phyloP scores from a whole-genome alignment of 768 basidiomycete species.

The Suillus subalutaceus region DNA sequence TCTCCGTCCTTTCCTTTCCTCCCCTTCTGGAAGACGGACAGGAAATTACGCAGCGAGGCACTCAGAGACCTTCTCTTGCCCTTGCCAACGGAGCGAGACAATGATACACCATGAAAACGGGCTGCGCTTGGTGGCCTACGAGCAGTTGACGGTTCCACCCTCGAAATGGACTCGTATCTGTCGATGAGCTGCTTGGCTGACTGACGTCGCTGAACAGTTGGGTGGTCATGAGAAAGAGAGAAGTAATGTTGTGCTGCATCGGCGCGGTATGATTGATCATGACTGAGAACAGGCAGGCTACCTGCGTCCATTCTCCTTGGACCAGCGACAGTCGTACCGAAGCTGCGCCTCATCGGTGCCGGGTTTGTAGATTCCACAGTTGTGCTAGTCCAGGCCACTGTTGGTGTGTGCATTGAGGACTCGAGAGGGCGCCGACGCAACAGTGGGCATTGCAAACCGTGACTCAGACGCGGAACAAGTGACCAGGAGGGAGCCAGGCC shows the following conservation, averaged over 20 bases:
- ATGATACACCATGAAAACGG: constrained; percentile 19
- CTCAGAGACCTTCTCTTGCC: constrained; percentile 56
- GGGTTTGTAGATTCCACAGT: background rate
- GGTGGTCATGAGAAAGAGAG: constrained; percentile 8
- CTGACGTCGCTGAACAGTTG: constrained; percentile 28
- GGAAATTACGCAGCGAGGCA: constrained; percentile 63
- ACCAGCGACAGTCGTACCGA: background rate
- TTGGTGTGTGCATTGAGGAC: background rate
- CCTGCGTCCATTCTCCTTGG: background rate
- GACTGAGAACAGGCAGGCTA: background rate
- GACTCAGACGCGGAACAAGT: background rate
- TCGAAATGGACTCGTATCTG: constrained; percentile 52
- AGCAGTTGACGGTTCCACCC: constrained; percentile 8
- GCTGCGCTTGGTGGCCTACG: constrained; percentile 14
- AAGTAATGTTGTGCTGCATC: background rate
- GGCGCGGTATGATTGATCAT: background rate
- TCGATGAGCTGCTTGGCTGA: constrained; percentile 58
- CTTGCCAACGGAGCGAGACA: constrained; percentile 30
- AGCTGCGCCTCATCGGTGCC: background rate
- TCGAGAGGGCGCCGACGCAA: background rate
- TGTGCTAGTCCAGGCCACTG: background rate
- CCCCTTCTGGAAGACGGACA: constrained; percentile 65
- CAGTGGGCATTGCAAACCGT: background rate
- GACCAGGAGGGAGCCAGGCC: background rate
- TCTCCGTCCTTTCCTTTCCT: constrained; percentile 38